Percentiles rank a stretch among this genome's conserved stretches.
These are phyloP conservation scores for Ceratocystis alfenasii DNA, from an alignment of 2,329 filamentous ascomycete genomes.

Conservation along the genomic window DNA sequence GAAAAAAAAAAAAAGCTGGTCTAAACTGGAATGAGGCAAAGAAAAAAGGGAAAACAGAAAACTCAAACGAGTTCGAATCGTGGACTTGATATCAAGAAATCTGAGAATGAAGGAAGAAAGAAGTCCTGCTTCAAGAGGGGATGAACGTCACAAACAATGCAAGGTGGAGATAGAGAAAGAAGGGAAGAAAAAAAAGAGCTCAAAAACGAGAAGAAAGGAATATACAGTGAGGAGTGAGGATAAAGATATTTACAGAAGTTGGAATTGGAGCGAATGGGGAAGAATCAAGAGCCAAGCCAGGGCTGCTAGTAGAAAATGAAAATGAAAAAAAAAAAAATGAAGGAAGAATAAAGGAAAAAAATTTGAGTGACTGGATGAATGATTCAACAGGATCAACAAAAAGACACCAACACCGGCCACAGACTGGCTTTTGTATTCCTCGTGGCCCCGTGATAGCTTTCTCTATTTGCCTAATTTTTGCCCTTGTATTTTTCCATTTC, in stretches of 20 bases:
- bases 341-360: background rate
- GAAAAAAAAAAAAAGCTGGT: background rate
- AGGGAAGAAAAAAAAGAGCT: background rate
- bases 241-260: slow-evolving; percentile 5
- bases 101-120: background rate
- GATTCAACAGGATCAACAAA: slow-evolving; percentile 8
- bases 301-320: background rate
- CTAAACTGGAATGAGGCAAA: background rate
- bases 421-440: background rate
- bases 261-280: background rate
- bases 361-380: background rate
- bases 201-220: background rate
- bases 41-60: background rate
- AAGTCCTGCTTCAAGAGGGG: slow-evolving; percentile 1
- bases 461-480: background rate
- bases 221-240: background rate
- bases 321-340: background rate
- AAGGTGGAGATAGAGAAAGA: background rate
- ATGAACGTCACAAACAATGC: slow-evolving; percentile 9
- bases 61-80: background rate
- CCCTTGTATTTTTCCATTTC: background rate
- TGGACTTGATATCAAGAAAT: slow-evolving; percentile 6
- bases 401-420: slow-evolving; percentile 2
- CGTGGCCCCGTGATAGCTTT: background rate
- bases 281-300: slow-evolving; percentile 9